phyloP scores from a whole-genome alignment of 2,329 filamentous ascomycete species.

The Colletotrichum sp. region DNA sequence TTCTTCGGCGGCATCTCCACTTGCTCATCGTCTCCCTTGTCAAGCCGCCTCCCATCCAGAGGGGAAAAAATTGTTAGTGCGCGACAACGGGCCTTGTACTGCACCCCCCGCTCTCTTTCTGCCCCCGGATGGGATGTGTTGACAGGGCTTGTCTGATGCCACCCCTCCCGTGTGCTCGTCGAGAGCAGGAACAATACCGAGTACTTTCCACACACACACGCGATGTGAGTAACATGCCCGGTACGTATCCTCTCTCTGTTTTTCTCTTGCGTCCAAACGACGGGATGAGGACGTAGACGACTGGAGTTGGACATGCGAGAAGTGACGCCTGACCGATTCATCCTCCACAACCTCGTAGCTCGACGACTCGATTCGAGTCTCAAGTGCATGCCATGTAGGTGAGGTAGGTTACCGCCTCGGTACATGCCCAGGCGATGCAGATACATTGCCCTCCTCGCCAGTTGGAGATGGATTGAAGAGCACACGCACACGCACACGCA shows the following conservation, averaged over 20 bases:
- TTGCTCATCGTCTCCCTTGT: constrained; percentile 12
- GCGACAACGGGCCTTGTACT: constrained; percentile 7
- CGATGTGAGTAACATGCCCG: not conserved
- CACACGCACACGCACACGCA: not conserved
- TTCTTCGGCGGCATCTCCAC: constrained; percentile 17
- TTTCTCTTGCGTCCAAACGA: not conserved
- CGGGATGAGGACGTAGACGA: not conserved
- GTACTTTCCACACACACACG: not conserved
- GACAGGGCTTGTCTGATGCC: not conserved
- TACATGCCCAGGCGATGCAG: not conserved
- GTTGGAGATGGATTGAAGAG: not conserved
- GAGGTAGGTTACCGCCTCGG: not conserved
- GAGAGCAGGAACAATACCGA: not conserved
- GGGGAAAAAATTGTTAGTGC: constrained; percentile 21
- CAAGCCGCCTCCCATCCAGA: not conserved
- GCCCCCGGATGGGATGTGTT: constrained; percentile 7
- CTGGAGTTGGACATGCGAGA: not conserved
- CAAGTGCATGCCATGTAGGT: not conserved
- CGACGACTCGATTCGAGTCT: not conserved
- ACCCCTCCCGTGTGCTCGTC: not conserved
- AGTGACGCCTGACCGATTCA: not conserved
- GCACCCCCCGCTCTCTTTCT: not conserved
- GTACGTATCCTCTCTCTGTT: not conserved
- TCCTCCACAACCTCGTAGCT: not conserved
- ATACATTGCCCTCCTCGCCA: not conserved